Evolutionary conservation across 148 eudicot species (phyloP), one percentile per base, ranked within the genome.

Genomic region (Rhododendron griersonianum): DNA sequence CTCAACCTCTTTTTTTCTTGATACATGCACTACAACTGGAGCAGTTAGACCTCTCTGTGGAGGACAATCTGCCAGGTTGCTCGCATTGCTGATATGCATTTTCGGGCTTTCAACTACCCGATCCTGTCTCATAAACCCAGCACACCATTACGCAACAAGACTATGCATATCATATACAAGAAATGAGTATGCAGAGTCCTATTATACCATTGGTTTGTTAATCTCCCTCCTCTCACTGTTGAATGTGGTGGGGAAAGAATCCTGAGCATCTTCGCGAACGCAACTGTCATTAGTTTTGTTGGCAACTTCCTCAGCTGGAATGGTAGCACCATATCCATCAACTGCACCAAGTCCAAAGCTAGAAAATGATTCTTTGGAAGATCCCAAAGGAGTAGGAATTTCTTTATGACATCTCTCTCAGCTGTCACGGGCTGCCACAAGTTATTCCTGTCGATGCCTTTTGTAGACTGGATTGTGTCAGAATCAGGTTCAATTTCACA

Each of bases 1-100:
- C 85, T 94, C 93, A 79, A 97, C 91, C 83, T 94, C 98, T 84
- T 88, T 87, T 71, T 96, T 96, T 74, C 99, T 92, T 85, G 92
- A 90, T 28, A 97, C 98, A 81, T 88, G 95, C 73, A 97, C 94
- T 81, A 94, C 93, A 74, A 89, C 90, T 73, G 98, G 94, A 67
- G 92, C 73, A 81, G 80, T 81, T 75, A 28, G 45, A 85, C 85
- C 89, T 23, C 86, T 87, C 59, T 50, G 77, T 16, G 77, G 41
- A 84, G 90, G 81, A 85, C 39, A 47, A 63, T 71, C 88, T 78
- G 65, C 88, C 73, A 76, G 63, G 63, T 82, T 80, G 74, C 74
- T 90, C 48, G 71, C 76, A 61, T n/a, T 81, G 39, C 67, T 53
- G 33, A 71, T 76, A 59, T 79, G 80, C 28, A 18, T 71, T 69